Evolutionary conservation across 805 yeast genomes (phyloP), one percentile per base, ranked within the genome.

Genomic region (Saccharomycopsis sp.): DNA sequence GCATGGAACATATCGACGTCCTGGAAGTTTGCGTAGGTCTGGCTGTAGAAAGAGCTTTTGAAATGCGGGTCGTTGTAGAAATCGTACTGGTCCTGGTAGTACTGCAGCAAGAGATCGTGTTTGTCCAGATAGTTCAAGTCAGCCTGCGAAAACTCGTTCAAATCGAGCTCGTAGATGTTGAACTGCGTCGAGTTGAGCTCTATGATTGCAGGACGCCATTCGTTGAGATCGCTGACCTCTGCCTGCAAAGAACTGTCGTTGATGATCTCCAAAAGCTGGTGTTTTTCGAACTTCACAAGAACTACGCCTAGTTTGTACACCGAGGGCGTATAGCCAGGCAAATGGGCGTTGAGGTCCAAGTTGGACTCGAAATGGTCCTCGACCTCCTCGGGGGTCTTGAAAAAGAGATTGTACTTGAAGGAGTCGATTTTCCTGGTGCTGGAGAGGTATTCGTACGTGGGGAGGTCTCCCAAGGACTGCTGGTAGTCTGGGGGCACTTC

Each of bases 181-280:
- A 61, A 16, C 47, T 58, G 56, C 8, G 63, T 61, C 15, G 51
- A 34, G 47, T 61, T 61, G 5, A 61, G 50, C 34, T 61, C 63
- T n/a, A 61, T n/a, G 12, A 61, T 14, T 24, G 52, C 57, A 8
- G 54, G 20, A 24, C 51, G 18, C 62, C 62, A 61, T 29, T 61
- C 52, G n/a, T 24, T 50, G 34, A 51, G 50, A 12, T 58, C 56
- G 5, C 24, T 12, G 15, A 52, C 47, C 3, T 55, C 52, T 34
- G 54, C 14, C n/a, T 23, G 46, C 15, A 54, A 4, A 4, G 18
- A 7, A 7, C 44, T 16, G 18, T 59, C 62, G 41, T 59, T 59
- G 8, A 57, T 7, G 2, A 59, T 4, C 24, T 60, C 61, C 4
- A 47, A 8, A 18, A 60, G n/a, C 24, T 51, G 61, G 23, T 52